phyloP scores from a whole-genome alignment of 2,329 filamentous ascomycete species.

The Diplodia corticola region DNA sequence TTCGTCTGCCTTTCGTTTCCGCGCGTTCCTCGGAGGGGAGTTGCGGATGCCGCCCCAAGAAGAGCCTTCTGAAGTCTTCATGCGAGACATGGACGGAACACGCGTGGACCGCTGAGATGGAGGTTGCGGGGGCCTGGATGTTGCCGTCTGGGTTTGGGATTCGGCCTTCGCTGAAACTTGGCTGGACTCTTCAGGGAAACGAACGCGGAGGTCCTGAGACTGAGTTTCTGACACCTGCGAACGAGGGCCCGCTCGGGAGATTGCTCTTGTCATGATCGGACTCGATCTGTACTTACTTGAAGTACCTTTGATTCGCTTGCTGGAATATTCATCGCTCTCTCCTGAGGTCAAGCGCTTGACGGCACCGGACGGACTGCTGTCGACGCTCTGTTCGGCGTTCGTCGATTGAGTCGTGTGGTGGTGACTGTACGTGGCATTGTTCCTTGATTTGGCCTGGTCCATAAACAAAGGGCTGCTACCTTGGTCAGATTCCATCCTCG shows the following conservation, averaged over 20 bases:
- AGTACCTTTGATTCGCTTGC: not conserved
- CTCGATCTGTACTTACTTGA: not conserved
- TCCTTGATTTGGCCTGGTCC: not conserved
- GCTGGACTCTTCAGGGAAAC: not conserved
- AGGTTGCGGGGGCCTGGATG: not conserved
- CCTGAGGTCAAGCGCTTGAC: not conserved
- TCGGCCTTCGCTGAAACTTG: not conserved
- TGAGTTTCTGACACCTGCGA: conserved; percentile 1
- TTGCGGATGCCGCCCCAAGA: not conserved
- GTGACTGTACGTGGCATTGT: not conserved
- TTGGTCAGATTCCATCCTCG: not conserved
- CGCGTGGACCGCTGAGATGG: not conserved
- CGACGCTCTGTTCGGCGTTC: not conserved
- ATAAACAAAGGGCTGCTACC: not conserved
- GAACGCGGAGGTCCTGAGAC: not conserved
- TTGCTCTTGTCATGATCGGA: not conserved
- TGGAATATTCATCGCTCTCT: not conserved
- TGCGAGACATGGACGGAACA: not conserved
- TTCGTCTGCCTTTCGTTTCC: not conserved
- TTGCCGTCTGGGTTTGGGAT: not conserved
- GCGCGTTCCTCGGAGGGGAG: not conserved
- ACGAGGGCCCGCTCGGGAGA: not conserved
- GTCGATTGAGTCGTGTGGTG: not conserved
- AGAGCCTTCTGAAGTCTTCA: not conserved
- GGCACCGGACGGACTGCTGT: not conserved